Evolutionary conservation across 306 rosid species (phyloP).

Genomic region (Dryas drummondii): DNA sequence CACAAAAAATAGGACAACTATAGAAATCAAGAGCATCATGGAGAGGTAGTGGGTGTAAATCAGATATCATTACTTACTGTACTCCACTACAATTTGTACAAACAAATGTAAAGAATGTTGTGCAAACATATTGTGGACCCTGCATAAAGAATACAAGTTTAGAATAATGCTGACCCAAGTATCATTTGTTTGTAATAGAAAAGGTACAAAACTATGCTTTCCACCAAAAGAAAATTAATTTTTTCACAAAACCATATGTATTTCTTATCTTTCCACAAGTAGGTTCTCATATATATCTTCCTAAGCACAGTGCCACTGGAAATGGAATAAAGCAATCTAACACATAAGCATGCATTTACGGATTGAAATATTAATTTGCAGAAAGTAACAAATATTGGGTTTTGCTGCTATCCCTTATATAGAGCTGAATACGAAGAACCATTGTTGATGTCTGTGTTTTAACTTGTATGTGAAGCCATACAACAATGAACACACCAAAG

Average conservation of each 20-base stretch:
- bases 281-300: not conserved
- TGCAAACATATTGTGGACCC: conserved; percentile 97
- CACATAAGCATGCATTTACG: not conserved
- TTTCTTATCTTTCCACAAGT: not conserved
- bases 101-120: conserved; percentile 77
- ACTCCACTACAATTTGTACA: conserved; percentile 96
- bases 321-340: not conserved
- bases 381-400: not conserved
- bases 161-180: conserved; percentile 1
- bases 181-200: not conserved
- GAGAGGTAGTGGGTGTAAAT: not conserved
- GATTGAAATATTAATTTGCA: conserved; percentile 2
- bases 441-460: not conserved
- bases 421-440: not conserved
- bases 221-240: not conserved
- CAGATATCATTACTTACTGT: conserved; percentile 54
- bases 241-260: not conserved
- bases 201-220: not conserved
- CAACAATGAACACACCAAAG: not conserved
- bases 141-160: conserved; percentile 31
- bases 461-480: not conserved
- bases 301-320: not conserved
- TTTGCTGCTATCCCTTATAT: not conserved
- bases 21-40: not conserved
- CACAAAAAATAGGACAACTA: not conserved